These are phyloP conservation scores for Calonectria leucothoes DNA, from an alignment of 2,329 filamentous ascomycete species.

Conservation along the genomic window DNA sequence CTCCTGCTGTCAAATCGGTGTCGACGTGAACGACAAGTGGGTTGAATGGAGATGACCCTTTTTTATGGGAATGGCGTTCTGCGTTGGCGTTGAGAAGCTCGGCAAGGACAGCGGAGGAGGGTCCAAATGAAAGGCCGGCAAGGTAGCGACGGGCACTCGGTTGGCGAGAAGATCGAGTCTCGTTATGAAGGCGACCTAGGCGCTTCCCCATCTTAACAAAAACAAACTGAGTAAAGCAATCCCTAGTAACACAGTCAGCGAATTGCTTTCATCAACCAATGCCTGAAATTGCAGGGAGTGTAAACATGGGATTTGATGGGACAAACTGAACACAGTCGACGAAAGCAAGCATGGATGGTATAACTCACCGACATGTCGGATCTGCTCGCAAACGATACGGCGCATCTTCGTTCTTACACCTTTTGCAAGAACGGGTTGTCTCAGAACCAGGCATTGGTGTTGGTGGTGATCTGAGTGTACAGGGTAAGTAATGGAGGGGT, in stretches of 20 bases:
- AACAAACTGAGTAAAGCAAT: conserved; percentile 84
- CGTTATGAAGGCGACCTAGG: conserved; percentile 62
- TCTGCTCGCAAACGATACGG: conserved; percentile 45
- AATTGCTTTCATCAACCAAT: neutral
- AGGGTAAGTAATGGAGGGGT: conserved; percentile 33
- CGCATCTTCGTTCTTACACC: conserved; percentile 47
- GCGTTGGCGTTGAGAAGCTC: conserved; percentile 80
- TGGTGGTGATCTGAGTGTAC: conserved; percentile 22
- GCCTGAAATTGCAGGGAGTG: neutral
- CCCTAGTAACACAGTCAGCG: conserved; percentile 34
- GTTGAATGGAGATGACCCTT: conserved; percentile 74
- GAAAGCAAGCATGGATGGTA: neutral
- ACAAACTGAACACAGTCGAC: conserved; percentile 4
- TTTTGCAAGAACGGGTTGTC: conserved; percentile 43
- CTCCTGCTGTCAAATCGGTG: conserved; percentile 48
- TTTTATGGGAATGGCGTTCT: conserved; percentile 71
- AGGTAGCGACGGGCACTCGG: conserved; percentile 64
- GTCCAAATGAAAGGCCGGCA: conserved; percentile 84
- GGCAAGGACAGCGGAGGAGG: conserved; percentile 82
- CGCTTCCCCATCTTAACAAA: conserved; percentile 84
- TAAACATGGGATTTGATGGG: too few species aligned
- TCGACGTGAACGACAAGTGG: conserved; percentile 71
- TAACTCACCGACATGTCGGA: conserved; percentile 47
- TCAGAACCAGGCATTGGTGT: conserved; percentile 34
- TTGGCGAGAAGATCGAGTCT: conserved; percentile 53